These are phyloP conservation scores for Fabrea salina DNA, from an alignment of 169 alveolate genomes.

Conservation along the genomic window DNA sequence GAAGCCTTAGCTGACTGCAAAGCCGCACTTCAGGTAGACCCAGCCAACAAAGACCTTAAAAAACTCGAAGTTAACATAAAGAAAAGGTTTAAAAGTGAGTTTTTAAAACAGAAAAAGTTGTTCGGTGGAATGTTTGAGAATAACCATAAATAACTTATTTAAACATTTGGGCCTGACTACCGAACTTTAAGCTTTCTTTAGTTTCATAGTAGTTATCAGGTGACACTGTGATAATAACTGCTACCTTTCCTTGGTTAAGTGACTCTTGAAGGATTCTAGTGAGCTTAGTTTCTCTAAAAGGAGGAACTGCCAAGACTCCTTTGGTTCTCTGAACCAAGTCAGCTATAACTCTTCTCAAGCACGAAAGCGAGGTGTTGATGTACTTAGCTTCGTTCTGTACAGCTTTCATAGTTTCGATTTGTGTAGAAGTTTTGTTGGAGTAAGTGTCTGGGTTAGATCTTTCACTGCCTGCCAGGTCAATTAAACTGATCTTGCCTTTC, in stretches of 20 bases:
- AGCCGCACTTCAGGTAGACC: conserved; percentile 47
- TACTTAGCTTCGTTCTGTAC: conserved; percentile 41
- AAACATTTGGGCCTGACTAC: conserved; percentile 34
- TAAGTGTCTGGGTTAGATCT: conserved; percentile 29
- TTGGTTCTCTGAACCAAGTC: conserved; percentile 34
- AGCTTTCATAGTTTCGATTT: conserved; percentile 27
- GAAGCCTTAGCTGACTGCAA: conserved; percentile 49
- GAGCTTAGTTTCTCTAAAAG: conserved; percentile 68
- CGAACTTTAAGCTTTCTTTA: conserved; percentile 47
- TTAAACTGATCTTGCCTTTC: conserved; percentile 39
- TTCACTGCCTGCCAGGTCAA: conserved; percentile 59
- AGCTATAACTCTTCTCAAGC: conserved; percentile 48
- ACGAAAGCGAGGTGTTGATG: conserved; percentile 41
- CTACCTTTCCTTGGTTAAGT: conserved; percentile 49
- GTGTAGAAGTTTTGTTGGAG: neutral
- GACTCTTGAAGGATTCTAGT: conserved; percentile 65
- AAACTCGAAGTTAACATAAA: conserved; percentile 37
- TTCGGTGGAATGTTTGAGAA: conserved; percentile 37
- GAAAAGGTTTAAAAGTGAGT: conserved; percentile 23
- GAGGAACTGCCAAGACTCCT: conserved; percentile 37
- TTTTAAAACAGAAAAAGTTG: conserved; percentile 15
- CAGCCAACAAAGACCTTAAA: conserved; percentile 52
- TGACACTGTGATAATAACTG: conserved; percentile 49
- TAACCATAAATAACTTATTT: too few relatives aligned
- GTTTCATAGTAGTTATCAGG: conserved; percentile 39